Percentiles rank a stretch among this genome's conserved stretches.
These are phyloP conservation scores for Capillidium rhysosporum DNA, from an alignment of 371 early-diverging fungal species.

Conservation along the genomic window DNA sequence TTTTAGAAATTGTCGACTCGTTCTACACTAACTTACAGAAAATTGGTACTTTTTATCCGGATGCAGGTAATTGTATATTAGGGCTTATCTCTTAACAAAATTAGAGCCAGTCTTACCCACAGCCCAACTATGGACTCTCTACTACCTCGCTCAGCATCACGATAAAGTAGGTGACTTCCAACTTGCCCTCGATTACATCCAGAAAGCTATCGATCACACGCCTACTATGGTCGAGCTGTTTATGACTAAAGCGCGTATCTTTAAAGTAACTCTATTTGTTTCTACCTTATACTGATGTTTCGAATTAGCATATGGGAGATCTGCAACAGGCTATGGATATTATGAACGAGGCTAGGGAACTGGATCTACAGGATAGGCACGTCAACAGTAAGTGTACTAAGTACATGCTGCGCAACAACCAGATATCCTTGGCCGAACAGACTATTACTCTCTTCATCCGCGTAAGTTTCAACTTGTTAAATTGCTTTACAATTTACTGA, in stretches of 20 bases:
- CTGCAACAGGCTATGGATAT: slow-evolving; percentile 32
- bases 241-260: slow-evolving; percentile 83
- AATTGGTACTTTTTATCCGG: slow-evolving; percentile 17
- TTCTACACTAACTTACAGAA: slow-evolving; percentile 32
- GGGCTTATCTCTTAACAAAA: background rate
- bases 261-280: slow-evolving; percentile 30
- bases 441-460: slow-evolving; percentile 63
- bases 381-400: slow-evolving; percentile 89
- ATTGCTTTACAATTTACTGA: too few species aligned
- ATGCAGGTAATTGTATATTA: slow-evolving; percentile 11
- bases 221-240: slow-evolving; percentile 78
- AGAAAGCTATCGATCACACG: slow-evolving; percentile 64
- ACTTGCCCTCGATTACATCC: slow-evolving; percentile 49
- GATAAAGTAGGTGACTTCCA: slow-evolving; percentile 40
- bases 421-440: slow-evolving; percentile 64
- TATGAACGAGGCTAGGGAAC: slow-evolving; percentile 71
- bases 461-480: slow-evolving; percentile 14
- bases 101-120: slow-evolving; percentile 46
- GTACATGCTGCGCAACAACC: slow-evolving; percentile 72
- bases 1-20: slow-evolving; percentile 39
- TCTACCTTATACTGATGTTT: background rate
- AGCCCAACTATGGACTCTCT: slow-evolving; percentile 66
- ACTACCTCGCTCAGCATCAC: slow-evolving; percentile 75
- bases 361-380: slow-evolving; percentile 90
- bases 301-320: slow-evolving; percentile 52